These are phyloP conservation scores for Tetradesmus lagerheimii DNA, from an alignment of 139 green algal genomes.

Conservation along the genomic window DNA sequence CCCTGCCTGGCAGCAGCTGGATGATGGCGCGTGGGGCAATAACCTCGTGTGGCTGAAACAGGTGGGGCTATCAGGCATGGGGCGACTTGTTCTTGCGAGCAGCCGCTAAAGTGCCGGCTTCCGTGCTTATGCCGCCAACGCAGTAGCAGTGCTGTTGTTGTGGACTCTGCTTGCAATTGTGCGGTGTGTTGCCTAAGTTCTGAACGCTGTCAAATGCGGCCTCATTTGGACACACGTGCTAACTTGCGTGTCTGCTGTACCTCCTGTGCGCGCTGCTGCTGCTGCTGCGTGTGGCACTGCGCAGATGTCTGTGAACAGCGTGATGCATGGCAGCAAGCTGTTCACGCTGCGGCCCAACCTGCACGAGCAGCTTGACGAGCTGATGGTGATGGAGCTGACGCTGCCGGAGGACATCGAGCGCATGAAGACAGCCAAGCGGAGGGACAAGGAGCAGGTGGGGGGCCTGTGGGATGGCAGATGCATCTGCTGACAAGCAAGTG, in stretches of 20 bases:
- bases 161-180: no score
- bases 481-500: not conserved
- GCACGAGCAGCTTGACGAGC: slow-evolving; percentile 77
- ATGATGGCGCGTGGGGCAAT: slow-evolving; percentile 69
- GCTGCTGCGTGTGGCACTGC: not conserved
- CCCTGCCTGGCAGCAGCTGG: slow-evolving; percentile 76
- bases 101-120: no score
- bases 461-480: not conserved
- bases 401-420: slow-evolving; percentile 81
- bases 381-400: slow-evolving; percentile 73
- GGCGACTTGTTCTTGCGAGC: no score
- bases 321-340: slow-evolving; percentile 75
- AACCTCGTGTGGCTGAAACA: slow-evolving; percentile 67
- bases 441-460: slow-evolving; percentile 55
- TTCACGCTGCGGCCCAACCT: slow-evolving; percentile 78
- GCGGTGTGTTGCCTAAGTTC: no score
- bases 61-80: slow-evolving; percentile 28
- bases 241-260: not conserved
- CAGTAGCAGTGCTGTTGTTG: no score
- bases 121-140: no score
- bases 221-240: no score
- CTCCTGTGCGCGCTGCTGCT: not conserved
- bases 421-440: slow-evolving; percentile 67
- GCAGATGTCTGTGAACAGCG: slow-evolving; percentile 59
- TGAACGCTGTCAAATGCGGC: no score